Percentiles rank a stretch among this genome's conserved stretches.
Evolutionary conservation across 2,329 filamentous ascomycete genomes (phyloP).

Genomic region (Didymella lethalis): DNA sequence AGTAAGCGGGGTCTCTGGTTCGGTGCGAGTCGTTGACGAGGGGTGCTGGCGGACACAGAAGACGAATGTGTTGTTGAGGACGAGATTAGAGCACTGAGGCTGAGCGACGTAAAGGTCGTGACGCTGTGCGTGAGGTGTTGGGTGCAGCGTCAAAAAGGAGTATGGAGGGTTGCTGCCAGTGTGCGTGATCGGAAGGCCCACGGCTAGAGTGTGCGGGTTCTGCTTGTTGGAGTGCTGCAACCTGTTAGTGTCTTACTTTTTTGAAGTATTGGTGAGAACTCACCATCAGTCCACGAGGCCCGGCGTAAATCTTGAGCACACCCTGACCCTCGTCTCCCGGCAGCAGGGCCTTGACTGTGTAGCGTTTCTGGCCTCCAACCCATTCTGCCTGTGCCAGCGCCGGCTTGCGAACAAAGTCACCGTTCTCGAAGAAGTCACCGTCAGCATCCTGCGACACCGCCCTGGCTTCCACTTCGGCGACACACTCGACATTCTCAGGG

Average conservation of each 20-base stretch:
- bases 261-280: slow-evolving; percentile 21
- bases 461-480: slow-evolving; percentile 89
- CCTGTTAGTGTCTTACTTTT: slow-evolving; percentile 26
- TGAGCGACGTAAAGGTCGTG: slow-evolving; percentile 98
- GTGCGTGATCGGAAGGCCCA: slow-evolving; percentile 89
- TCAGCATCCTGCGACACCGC: slow-evolving; percentile 82
- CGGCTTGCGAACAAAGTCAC: slow-evolving; percentile 83
- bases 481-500: slow-evolving; percentile 87
- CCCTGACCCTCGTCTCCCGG: slow-evolving; percentile 92
- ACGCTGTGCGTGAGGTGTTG: slow-evolving; percentile 95
- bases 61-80: slow-evolving; percentile 96
- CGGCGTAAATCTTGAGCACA: slow-evolving; percentile 88
- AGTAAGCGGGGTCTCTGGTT: slow-evolving; percentile 47
- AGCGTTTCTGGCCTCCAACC: slow-evolving; percentile 85
- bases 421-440: slow-evolving; percentile 92
- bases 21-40: slow-evolving; percentile 60
- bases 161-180: slow-evolving; percentile 92
- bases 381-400: slow-evolving; percentile 92
- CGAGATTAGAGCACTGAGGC: slow-evolving; percentile 87
- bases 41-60: slow-evolving; percentile 95
- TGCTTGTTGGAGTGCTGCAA: slow-evolving; percentile 84
- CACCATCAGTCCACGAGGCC: slow-evolving; percentile 89
- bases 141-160: slow-evolving; percentile 90
- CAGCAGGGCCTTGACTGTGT: slow-evolving; percentile 89
- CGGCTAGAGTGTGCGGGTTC: slow-evolving; percentile 89